Evolutionary conservation across 805 yeast genomes (phyloP), one percentile per base, ranked within the genome.

Genomic region (Candida railenensis): DNA sequence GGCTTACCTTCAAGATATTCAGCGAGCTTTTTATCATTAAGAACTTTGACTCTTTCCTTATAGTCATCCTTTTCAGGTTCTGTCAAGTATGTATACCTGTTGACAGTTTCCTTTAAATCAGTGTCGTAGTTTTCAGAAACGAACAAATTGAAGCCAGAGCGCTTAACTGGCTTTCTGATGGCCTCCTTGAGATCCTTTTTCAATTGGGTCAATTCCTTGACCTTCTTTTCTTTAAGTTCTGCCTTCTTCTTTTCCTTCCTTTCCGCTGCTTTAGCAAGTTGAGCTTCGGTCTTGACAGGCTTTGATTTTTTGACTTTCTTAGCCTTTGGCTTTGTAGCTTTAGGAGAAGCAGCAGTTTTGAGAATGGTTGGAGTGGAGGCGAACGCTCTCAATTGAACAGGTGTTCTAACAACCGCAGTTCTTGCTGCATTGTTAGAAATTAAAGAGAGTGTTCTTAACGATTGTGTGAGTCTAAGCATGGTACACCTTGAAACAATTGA

Each of bases 1-100:
- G 77, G 77, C 53, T 63, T 63, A 34, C 61, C 61, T 11, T 54
- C 65, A 47, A 67, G 67, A 52, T 53, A 49, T 38, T 53, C 58
- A n/a, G 39, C 39, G 4, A 36, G 8, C 4, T 16, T 19, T 8
- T 16, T 22, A 8, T 36, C 39, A 22, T 39, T 25, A 4, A 11
- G 12, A 14, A 15, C 33, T 14, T 56, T 57, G n/a, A 69, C 71
- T 45, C 57, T 53, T 2, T 42, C 50, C 16, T 49, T 45, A 48
- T 44, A 68, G 3, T 38, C 49, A 12, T 56, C 63, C 53, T 63
- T 66, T 48, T 71, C 74, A 28, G 45, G 46, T 5, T 51, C 60
- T 9, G 61, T 37, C 52, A 71, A 61, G 4, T 43, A 22, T 2
- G 51, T 47, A 71, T 73, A 69, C 28, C 55, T 39, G 25, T 53